These are phyloP conservation scores for Fusarium chaquense DNA, from an alignment of 2,329 filamentous ascomycete species.

Conservation along the genomic window DNA sequence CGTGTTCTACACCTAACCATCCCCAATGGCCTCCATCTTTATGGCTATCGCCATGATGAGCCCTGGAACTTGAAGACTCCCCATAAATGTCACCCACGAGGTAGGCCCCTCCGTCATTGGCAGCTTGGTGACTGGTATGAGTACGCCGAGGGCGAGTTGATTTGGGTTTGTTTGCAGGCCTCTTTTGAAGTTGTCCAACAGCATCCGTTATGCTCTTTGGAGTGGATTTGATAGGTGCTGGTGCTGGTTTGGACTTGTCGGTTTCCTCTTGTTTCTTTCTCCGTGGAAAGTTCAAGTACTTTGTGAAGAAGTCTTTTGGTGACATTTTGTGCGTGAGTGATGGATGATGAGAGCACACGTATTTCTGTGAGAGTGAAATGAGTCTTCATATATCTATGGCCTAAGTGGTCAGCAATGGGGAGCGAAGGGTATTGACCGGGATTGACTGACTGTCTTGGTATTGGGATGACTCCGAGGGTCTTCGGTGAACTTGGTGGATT, in stretches of 20 bases:
- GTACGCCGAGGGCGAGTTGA: background rate
- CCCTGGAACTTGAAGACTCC: background rate
- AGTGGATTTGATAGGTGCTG: background rate
- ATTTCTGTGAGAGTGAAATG: background rate
- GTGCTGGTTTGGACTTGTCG: constrained; percentile 1
- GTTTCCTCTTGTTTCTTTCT: constrained; percentile 4
- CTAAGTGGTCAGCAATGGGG: too few relatives aligned
- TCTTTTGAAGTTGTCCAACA: background rate
- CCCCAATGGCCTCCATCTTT: constrained; percentile 7
- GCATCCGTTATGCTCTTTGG: background rate
- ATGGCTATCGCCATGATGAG: background rate
- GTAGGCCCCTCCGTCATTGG: constrained; percentile 1
- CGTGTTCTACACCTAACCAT: constrained; percentile 16
- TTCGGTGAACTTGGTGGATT: too few relatives aligned
- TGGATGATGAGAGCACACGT: background rate
- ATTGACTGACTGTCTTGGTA: too few relatives aligned
- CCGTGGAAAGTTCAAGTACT: constrained; percentile 4
- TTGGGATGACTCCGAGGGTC: too few relatives aligned
- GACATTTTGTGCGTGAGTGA: constrained; percentile 1
- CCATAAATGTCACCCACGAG: background rate
- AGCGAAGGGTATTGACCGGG: too few relatives aligned
- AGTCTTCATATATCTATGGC: background rate
- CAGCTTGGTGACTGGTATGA: background rate
- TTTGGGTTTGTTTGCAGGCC: background rate
- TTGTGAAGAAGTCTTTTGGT: constrained; percentile 17